Base-by-base conservation (phyloP, 805 yeast species). In the Ogataea paradorogensis region DNA sequence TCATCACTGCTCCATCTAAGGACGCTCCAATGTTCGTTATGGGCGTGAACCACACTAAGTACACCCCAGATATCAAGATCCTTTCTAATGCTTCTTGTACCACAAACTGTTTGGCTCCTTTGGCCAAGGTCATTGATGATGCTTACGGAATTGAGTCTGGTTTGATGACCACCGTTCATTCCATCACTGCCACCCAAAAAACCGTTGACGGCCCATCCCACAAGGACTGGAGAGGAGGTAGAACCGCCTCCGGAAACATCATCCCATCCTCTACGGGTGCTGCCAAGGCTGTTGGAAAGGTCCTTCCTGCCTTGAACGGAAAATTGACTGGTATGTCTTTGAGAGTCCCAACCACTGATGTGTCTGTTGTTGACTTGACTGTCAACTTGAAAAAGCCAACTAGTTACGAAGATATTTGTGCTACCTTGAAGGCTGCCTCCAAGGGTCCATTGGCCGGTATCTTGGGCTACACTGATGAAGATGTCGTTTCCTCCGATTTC, bases 191-290 rank as follows among this genome's bases (percentile, higher is more conserved):
- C 58, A 84, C 96, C 61, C 96, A 88, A 73, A 88, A 88, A 82
- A 84, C 95, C 49, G 96, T 88, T 53, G 96, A 88, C 69, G 96
- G 96, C 73, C 95, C 96, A 60, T 86, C 95, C 67, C 88, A 82
- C 80, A 88, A 88, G 80, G 96, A 88, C 78, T 88, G 96, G 96
- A 84, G 96, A 81, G 95, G 96, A 68, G 96, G 96, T 69, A 84
- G 96, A 76, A 84, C 95, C 58, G 95, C 95, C 65, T 83, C 91
- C 49, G 95, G 90, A 65, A 88, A 88, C 84, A 85, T 88, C 69
- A 88, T 88, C 57, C 96, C 96, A 63, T 86, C 95, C 28, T 84
- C 95, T 50, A 88, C 96, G 51, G 96, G 96, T 81, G 96, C 96
- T 61, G 96, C 96, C 63, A 88, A 88, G 82, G 95, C 95, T 53